Base-by-base conservation (phyloP, 1,139 yeast genomes). In the Taiozyma sp. region DNA sequence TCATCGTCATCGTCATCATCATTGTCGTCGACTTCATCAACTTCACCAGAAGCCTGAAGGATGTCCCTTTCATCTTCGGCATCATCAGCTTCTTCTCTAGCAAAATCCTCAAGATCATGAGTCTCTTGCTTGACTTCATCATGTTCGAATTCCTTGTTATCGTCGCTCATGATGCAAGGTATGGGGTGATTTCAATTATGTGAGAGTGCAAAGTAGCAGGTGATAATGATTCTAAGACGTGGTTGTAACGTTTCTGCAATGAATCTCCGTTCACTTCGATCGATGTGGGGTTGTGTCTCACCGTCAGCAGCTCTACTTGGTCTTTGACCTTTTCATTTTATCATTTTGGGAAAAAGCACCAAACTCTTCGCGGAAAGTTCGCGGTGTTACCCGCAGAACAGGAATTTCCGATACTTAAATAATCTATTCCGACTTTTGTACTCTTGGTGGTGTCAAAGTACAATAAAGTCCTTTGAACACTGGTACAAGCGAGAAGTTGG, bases 1-100 rank as follows among this genome's bases (percentile, higher is more conserved):
- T 76, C 77, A 1, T 76, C 83, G 7, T 75, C 78, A 1, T 76
- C 80, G 24, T 74, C 78, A 13, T 71, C 73, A 4, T 70, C 72
- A 1, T 67, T 72, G 3, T 64, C 66, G 3, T 59, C 66, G 8
- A 54, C 27, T 3, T 24, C 27, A 24, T 24, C 61, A 7, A 54
- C 65, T 22, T 54, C 62, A 10, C 52, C 59, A 12, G 32, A 43
- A 48, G 16, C n/a, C 51, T 27, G 36, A n/a, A 10, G 32, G 16
- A 16, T 6, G 45, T 52, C 43, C 16, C 47, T 54, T 14, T 53
- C 59, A 14, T 56, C 64, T 16, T 40, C 43, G 19, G 49, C 44
- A 47, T 51, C 55, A 30, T 49, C 54, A 4, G 19, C 24, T 27
- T 50, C 55, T 27, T 53, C 55, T 24, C 55, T 48, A 19, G 40